phyloP scores from a whole-genome alignment of 768 basidiomycete species.

The Pleurotus tuber-regium region DNA sequence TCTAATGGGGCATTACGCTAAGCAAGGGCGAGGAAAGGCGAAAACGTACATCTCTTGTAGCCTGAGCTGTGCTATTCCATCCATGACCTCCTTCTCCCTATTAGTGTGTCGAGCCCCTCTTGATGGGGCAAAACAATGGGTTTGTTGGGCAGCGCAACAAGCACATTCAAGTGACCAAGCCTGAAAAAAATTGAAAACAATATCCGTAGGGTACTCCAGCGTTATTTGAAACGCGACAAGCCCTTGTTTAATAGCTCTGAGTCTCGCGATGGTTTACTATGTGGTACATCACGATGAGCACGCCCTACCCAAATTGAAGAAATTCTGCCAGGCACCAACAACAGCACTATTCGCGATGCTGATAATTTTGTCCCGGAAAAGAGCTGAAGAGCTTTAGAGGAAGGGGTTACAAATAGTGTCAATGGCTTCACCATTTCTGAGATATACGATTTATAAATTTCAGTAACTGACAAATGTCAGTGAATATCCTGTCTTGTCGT shows the following conservation, averaged over 20 bases:
- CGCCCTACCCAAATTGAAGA: constrained; percentile 73
- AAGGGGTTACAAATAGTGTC: constrained; percentile 31
- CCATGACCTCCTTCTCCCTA: constrained; percentile 57
- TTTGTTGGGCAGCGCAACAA: constrained; percentile 66
- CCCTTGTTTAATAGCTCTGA: constrained; percentile 64
- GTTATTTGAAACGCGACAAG: constrained; percentile 85
- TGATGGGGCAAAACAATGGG: constrained; percentile 79
- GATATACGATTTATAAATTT: too few relatives aligned
- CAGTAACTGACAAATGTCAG: too few relatives aligned
- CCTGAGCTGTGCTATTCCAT: constrained; percentile 67
- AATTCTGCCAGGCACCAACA: constrained; percentile 78
- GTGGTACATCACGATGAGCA: constrained; percentile 32
- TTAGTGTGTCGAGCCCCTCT: constrained; percentile 65
- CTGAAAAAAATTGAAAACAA: constrained; percentile 91
- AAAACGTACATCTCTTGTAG: constrained; percentile 56
- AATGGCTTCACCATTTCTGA: background rate
- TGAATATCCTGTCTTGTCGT: too few relatives aligned
- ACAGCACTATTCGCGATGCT: constrained; percentile 81
- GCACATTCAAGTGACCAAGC: constrained; percentile 88
- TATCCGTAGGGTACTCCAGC: constrained; percentile 83
- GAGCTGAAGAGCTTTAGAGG: constrained; percentile 77
- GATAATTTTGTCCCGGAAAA: constrained; percentile 84
- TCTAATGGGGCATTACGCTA: constrained; percentile 2
- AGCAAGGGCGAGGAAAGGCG: constrained; percentile 5
- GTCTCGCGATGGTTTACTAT: constrained; percentile 16